Evolutionary conservation across 1,139 yeast genomes (phyloP).

Genomic region (Geotrichum europaeum): DNA sequence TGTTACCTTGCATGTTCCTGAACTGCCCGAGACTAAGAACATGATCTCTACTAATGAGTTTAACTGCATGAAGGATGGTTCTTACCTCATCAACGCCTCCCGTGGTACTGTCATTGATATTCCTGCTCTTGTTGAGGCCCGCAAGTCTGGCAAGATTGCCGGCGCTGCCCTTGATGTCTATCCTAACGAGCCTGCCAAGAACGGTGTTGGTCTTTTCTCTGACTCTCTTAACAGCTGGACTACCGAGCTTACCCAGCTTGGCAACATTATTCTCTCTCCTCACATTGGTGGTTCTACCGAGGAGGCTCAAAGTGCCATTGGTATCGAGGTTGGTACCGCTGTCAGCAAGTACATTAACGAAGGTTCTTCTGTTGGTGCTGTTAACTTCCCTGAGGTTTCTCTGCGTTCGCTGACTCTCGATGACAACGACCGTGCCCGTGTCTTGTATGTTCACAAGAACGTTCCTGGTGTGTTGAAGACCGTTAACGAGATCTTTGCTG

Average conservation of each 20-base stretch:
- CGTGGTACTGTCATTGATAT: constrained; percentile 98
- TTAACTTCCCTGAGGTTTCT: constrained; percentile 97
- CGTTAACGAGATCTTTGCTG: constrained; percentile 90
- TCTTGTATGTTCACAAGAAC: constrained; percentile 90
- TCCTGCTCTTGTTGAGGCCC: constrained; percentile 85
- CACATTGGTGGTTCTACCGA: constrained; percentile 99
- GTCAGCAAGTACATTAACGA: constrained; percentile 89
- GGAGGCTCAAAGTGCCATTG: constrained; percentile 97
- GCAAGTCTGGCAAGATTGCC: constrained; percentile 89
- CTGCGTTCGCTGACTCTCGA: constrained; percentile 89
- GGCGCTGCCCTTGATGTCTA: constrained; percentile 97
- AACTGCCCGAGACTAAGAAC: constrained; percentile 83
- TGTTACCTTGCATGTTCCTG: constrained; percentile 93
- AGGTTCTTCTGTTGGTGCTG: constrained; percentile 94
- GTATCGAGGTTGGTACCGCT: constrained; percentile 86
- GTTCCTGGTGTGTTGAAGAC: constrained; percentile 99
- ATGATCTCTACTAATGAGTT: constrained; percentile 86
- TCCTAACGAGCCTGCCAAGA: constrained; percentile 97
- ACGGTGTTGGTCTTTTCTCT: constrained; percentile 76
- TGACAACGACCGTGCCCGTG: constrained; percentile 77
- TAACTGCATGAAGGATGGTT: constrained; percentile 93
- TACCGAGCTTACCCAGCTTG: constrained; percentile 69
- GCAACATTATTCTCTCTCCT: constrained; percentile 90
- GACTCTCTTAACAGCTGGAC: constrained; percentile 76
- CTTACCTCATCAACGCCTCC: constrained; percentile 90